Evolutionary conservation across 306 rosid genomes (phyloP), one percentile per base, ranked within the genome.

Genomic region (Prunus armeniaca): DNA sequence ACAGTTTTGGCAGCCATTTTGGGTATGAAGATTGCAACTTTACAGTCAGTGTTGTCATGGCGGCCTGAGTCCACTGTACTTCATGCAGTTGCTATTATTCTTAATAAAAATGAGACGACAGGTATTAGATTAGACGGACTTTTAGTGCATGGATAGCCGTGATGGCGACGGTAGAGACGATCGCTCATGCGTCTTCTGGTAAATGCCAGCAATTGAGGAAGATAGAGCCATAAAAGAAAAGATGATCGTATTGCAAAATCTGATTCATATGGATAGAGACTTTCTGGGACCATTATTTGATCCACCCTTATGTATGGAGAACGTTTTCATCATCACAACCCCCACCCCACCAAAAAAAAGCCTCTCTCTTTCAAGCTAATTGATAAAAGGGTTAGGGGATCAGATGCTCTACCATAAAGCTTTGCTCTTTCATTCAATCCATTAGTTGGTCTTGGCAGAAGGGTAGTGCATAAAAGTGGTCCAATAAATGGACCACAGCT

Each of bases 281-380:
- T 60, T 27, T 19, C 24, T 12, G 90, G 94, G 91, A 84, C 94
- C 94, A 82, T 80, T 38, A 7, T 62, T 77, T 22, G 24, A 9
- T 4, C 2, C 8, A 28, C 15, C 45, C 45, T 28, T 13, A 62
- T 13, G 15, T 4, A 47, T 12, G 2, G 43, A 38, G 43, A 38
- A 38, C 43, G 43, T 38, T 38, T 38, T 38, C 9, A 8, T 38
- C 9, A 8, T 38, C 43, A 38, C 9, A 38, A 38, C 0, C 43
- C 43, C 43, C 2, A 38, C 43, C 43, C 43, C 43, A 6, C 43
- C 43, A 3, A 13, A 13, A 13, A 47, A 13, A 47, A 47, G 52
- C 15, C 15, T 47, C 12, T 13, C 51, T 12, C 49, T 9, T 38
- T n/a, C 25, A 65, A 67, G 52, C 50, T 14, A 45, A 65, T 17